Conservation (phyloP, 306 rosid genomes). For the Vigna angularis region DNA sequence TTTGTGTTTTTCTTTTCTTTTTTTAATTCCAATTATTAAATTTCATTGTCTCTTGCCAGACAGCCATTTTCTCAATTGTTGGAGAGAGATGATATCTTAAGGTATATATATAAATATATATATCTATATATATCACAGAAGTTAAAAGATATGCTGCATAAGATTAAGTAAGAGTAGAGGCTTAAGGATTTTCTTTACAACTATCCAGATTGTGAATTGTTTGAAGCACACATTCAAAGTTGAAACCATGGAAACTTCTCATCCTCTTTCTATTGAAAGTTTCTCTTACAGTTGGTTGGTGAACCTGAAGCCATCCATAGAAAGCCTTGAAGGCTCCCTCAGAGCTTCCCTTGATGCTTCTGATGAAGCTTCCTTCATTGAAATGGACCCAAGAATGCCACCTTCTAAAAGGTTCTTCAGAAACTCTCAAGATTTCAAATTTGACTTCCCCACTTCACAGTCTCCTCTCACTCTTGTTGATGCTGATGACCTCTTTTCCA, state of each 20-base stretch:
- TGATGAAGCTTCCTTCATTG: slow-evolving; percentile 92
- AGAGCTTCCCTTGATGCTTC: slow-evolving; percentile 74
- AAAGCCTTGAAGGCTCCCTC: slow-evolving; percentile 68
- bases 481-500: slow-evolving; percentile 92
- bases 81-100: slow-evolving; percentile 63
- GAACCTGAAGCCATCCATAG: slow-evolving; percentile 85
- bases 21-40: slow-evolving; percentile 65
- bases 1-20: slow-evolving; percentile 60
- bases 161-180: slow-evolving; percentile 44
- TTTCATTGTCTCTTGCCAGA: slow-evolving; percentile 75
- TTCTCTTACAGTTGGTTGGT: slow-evolving; percentile 96
- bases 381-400: slow-evolving; percentile 96
- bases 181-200: slow-evolving; percentile 33
- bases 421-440: slow-evolving; percentile 83
- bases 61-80: slow-evolving; percentile 78
- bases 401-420: slow-evolving; percentile 86
- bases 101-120: slow-evolving; percentile 38
- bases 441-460: slow-evolving; percentile 79
- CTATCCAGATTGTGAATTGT: slow-evolving; percentile 22
- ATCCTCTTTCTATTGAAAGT: slow-evolving; percentile 90
- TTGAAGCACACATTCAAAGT: slow-evolving; percentile 10
- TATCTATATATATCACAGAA: slow-evolving; percentile 21
- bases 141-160: slow-evolving; percentile 49
- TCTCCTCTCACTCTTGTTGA: slow-evolving; percentile 72
- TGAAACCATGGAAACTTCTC: slow-evolving; percentile 81